Evolutionary conservation across 257 asterid species (phyloP).

Genomic region (Ligustrum vulgare): DNA sequence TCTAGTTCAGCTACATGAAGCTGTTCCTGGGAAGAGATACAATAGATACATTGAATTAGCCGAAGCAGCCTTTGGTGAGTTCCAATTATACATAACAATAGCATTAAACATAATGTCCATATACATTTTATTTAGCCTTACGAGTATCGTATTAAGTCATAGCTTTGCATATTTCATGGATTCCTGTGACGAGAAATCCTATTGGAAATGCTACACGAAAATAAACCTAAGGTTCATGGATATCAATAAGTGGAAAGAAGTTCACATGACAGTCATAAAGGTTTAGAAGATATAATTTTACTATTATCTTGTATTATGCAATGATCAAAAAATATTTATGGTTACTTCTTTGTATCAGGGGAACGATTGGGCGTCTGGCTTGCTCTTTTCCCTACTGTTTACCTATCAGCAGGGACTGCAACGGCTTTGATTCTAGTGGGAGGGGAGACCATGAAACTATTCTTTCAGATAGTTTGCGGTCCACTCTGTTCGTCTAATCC

Average conservation of each 20-base stretch:
- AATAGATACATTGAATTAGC: conserved; percentile 97
- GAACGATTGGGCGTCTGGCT: conserved; percentile 95
- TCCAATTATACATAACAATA: not conserved
- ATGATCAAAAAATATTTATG: not conserved
- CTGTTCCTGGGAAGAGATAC: conserved; percentile 97
- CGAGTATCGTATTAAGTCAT: not conserved
- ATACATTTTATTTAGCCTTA: not conserved
- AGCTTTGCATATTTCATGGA: not conserved
- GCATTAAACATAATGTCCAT: not conserved
- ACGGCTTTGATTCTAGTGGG: conserved; percentile 93
- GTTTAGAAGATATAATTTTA: not conserved
- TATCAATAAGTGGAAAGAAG: not conserved
- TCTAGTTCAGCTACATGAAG: conserved; percentile 98
- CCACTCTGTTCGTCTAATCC: conserved; percentile 89
- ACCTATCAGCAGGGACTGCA: conserved; percentile 96
- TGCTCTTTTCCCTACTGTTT: conserved; percentile 94
- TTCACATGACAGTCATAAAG: not conserved
- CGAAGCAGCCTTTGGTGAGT: conserved; percentile 95
- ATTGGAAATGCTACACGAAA: not conserved
- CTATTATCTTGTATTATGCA: not conserved
- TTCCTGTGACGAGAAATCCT: not conserved
- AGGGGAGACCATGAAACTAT: conserved; percentile 98
- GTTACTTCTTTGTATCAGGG: conserved; percentile 43
- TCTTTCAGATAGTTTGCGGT: conserved; percentile 93
- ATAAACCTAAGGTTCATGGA: not conserved